A percentile compares a stretch with the other conserved stretches of the same genome.
phyloP scores from a whole-genome alignment of 352 stramenopile species.

The Phytopythium aichiense region DNA sequence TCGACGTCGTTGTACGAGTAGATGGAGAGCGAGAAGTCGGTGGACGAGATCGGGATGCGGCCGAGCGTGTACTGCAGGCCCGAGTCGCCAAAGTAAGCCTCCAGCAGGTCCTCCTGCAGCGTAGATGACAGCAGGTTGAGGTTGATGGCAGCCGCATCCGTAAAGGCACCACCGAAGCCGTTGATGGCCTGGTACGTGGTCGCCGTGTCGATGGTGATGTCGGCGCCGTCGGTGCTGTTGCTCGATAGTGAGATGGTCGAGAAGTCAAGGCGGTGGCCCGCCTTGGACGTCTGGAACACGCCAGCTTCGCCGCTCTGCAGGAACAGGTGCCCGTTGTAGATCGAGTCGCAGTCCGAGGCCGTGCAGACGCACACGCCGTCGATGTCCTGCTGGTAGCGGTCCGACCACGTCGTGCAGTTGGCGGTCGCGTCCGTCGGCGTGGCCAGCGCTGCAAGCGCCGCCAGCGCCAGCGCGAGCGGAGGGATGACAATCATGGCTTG shows the following conservation, averaged over 20 bases:
- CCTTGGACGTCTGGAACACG: slow-evolving; percentile 49
- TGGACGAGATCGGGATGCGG: slow-evolving; percentile 80
- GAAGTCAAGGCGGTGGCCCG: slow-evolving; percentile 43
- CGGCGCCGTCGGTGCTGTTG: slow-evolving; percentile 14
- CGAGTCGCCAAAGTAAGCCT: slow-evolving; percentile 76
- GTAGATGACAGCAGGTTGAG: slow-evolving; percentile 51
- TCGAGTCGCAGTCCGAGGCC: slow-evolving; percentile 40
- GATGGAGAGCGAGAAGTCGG: slow-evolving; percentile 81
- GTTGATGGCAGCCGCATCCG: slow-evolving; percentile 79
- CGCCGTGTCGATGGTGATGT: slow-evolving; percentile 44
- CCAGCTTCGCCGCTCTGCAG: slow-evolving; percentile 33
- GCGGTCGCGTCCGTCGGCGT: slow-evolving; percentile 11
- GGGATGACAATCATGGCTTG: slow-evolving; percentile 9
- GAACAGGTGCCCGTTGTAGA: slow-evolving; percentile 41
- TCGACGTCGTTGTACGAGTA: slow-evolving; percentile 86
- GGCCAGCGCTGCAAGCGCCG: slow-evolving; percentile 10
- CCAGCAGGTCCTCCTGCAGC: slow-evolving; percentile 63
- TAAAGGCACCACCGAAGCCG: slow-evolving; percentile 90
- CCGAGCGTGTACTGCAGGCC: slow-evolving; percentile 84
- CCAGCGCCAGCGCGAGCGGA: slow-evolving; percentile 6
- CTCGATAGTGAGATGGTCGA: slow-evolving; percentile 22
- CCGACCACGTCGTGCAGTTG: slow-evolving; percentile 40
- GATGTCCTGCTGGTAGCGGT: slow-evolving; percentile 37
- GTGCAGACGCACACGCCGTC: slow-evolving; percentile 53
- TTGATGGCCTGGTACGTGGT: slow-evolving; percentile 77